phyloP scores from a whole-genome alignment of 768 basidiomycete species.

The Psilocybe cyanescens region DNA sequence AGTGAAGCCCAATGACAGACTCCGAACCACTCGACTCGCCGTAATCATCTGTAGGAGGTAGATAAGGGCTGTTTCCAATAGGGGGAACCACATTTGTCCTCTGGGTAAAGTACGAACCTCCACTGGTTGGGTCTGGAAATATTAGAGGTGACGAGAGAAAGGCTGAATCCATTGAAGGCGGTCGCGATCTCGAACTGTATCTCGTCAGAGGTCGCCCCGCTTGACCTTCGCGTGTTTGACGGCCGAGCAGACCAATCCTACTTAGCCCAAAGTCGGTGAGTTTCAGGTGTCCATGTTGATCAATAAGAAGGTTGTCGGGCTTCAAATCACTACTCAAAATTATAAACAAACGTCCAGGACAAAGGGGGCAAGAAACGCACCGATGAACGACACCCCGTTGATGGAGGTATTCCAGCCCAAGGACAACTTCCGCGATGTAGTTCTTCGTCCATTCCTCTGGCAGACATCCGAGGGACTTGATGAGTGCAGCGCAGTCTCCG shows the following conservation, averaged over 20 bases:
- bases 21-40: conserved; percentile 90
- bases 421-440: conserved; percentile 94
- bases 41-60: conserved; percentile 75
- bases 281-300: conserved; percentile 95
- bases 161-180: conserved; percentile 80
- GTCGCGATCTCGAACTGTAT: conserved; percentile 74
- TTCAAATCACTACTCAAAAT: conserved; percentile 82
- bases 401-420: conserved; percentile 97
- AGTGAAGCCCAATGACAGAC: conserved; percentile 59
- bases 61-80: conserved; percentile 66
- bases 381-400: conserved; percentile 95
- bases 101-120: conserved; percentile 84
- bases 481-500: conserved; percentile 95
- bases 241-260: conserved; percentile 95
- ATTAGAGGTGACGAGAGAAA: conserved; percentile 80
- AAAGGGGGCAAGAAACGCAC: conserved; percentile 47
- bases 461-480: conserved; percentile 92
- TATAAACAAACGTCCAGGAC: neutral
- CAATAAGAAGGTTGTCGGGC: conserved; percentile 97
- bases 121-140: conserved; percentile 53
- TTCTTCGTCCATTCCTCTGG: conserved; percentile 98
- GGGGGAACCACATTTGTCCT: conserved; percentile 64
- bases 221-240: conserved; percentile 83
- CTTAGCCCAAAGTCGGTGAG: conserved; percentile 98
- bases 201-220: conserved; percentile 50